Base-by-base conservation (phyloP, 352 stramenopile species). In the Globisporangium nagaii region DNA sequence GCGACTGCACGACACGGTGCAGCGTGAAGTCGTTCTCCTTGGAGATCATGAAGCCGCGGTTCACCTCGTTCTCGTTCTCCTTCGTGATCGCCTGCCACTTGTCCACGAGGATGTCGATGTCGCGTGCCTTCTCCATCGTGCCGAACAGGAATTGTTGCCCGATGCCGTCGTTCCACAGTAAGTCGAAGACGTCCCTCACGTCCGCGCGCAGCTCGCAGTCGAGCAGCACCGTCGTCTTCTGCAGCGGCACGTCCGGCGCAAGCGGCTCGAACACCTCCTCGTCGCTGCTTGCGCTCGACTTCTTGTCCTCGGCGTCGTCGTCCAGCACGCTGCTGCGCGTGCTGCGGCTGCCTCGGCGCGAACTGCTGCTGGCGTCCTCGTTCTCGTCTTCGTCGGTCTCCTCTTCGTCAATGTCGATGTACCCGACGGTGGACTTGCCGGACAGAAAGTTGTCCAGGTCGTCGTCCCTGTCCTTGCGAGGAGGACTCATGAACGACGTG, bases 191-290 rank as follows among this genome's bases (percentile, higher is more conserved):
- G 30, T 61, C 60, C 32, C 82, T 75, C 3, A 88, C 70, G 42
- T 89, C 74, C 9, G 71, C 73, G 4, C 68, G 73, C 50, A 92
- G 35, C 36, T 92, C 81, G 20, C 76, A 88, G 56, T 92, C 81
- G 34, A 92, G 27, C 11, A 92, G 52, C 17, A 79, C 56, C 1
- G 76, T 86, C 72, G 84, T 89, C 22, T 85, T 84, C 5, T 67
- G 46, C 2, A 91, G 63, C 20, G 72, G 58, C 25, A 62, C 51
- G 41, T 91, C 80, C 0, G 74, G 71, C 5, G 78, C 57, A 11
- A 86, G 62, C 2, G 75, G 72, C 53, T 84, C 74, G 31, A 87
- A 89, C 2, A 71, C 65, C 37, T 87, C 79, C 41, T 83, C 73
- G 30, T 84, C 76, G 45, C 69, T n/a, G n/a, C n/a, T 82, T 4